Conservation (phyloP, 1,284 basidiomycete genomes). For the Ceratobasidium papillatum region DNA sequence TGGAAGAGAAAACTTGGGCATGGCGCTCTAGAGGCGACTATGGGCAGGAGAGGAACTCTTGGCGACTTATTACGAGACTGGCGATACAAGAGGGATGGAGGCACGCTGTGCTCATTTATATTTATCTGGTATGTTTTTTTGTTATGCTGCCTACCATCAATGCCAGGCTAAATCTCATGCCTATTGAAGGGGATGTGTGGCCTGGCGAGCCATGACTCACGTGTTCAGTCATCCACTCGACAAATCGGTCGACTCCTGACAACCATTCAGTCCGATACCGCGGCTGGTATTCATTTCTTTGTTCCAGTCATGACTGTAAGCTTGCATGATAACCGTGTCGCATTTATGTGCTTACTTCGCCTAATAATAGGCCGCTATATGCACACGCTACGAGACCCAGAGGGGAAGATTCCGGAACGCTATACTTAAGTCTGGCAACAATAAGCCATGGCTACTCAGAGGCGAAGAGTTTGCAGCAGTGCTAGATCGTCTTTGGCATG, state of each 20-base stretch:
- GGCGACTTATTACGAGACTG: neutral
- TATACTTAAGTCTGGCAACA: neutral
- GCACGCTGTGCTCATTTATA: neutral
- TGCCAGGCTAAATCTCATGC: neutral
- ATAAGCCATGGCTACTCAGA: constrained; percentile 8
- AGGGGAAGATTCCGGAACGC: neutral
- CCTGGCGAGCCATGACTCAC: neutral
- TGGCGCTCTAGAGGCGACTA: neutral
- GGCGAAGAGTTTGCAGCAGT: neutral
- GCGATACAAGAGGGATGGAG: constrained; percentile 11
- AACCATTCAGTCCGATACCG: neutral
- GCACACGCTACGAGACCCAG: neutral
- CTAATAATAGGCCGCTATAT: neutral
- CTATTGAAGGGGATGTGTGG: constrained; percentile 16
- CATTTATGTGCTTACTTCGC: neutral
- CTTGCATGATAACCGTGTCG: neutral
- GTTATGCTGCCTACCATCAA: neutral
- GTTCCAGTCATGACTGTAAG: constrained; percentile 4
- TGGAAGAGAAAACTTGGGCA: neutral
- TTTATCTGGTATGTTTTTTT: neutral
- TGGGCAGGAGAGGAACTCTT: neutral
- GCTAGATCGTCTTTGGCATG: constrained; percentile 23
- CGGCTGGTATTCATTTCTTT: neutral
- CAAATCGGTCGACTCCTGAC: neutral
- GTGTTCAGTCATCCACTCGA: constrained; percentile 2